Evolutionary conservation across 2,329 filamentous ascomycete species (phyloP).

Genomic region (Fusarium succisae): DNA sequence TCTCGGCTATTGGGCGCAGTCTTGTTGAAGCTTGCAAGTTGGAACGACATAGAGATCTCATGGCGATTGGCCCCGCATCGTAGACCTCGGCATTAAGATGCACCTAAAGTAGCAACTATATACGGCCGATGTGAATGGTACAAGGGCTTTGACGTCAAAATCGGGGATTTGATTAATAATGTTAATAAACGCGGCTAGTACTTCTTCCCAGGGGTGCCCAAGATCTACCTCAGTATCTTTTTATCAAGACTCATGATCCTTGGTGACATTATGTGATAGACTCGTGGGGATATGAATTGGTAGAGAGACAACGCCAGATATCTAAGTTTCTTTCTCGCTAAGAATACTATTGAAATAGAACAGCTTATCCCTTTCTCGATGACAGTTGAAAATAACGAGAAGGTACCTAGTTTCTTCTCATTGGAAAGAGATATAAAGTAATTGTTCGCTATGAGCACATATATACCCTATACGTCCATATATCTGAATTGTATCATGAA

Average conservation of each 20-base stretch:
- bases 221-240: neutral
- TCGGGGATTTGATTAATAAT: neutral
- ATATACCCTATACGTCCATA: neutral
- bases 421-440: neutral
- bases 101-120: neutral
- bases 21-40: neutral
- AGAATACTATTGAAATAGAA: neutral
- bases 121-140: neutral
- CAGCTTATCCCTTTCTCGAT: neutral
- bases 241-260: neutral
- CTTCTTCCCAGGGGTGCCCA: neutral
- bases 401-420: neutral
- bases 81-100: conserved; percentile 17
- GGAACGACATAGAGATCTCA: neutral
- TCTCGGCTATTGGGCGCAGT: neutral
- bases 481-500: neutral
- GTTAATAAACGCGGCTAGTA: neutral
- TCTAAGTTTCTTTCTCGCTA: neutral
- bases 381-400: neutral
- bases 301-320: neutral
- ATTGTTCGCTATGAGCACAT: neutral
- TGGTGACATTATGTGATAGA: too few relatives aligned
- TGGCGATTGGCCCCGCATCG: conserved; percentile 14
- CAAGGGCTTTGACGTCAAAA: neutral
- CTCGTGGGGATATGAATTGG: neutral